These are phyloP conservation scores for Bodo saltans DNA, from an alignment of 78 protist genomes.

Conservation along the genomic window DNA sequence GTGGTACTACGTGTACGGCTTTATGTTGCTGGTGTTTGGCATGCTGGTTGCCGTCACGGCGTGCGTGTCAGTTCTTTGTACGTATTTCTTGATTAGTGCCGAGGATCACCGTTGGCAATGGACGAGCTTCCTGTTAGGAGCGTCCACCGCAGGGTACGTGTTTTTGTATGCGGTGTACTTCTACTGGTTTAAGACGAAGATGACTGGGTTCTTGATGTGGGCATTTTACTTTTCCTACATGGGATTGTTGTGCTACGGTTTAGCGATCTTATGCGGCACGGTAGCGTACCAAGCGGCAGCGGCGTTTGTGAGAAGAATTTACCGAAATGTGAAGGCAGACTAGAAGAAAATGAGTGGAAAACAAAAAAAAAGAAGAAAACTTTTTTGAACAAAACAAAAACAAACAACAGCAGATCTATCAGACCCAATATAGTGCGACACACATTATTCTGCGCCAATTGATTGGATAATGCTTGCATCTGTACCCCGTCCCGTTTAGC, in stretches of 20 bases:
- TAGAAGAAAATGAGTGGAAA: too few species aligned
- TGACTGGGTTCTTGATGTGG: slow-evolving; percentile 71
- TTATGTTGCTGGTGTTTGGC: slow-evolving; percentile 65
- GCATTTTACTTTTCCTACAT: slow-evolving; percentile 56
- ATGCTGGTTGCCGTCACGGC: slow-evolving; percentile 65
- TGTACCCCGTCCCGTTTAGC: too few species aligned
- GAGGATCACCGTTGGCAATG: slow-evolving; percentile 89
- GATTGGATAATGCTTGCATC: too few species aligned
- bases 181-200: slow-evolving; percentile 65
- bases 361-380: too few species aligned
- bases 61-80: slow-evolving; percentile 68
- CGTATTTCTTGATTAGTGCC: slow-evolving; percentile 75
- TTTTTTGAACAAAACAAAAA: too few species aligned
- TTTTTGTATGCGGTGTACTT: slow-evolving; percentile 77
- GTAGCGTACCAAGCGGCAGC: slow-evolving; percentile 25
- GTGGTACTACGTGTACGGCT: slow-evolving; percentile 88
- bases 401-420: too few species aligned
- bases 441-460: too few species aligned
- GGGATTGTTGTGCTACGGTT: slow-evolving; percentile 39
- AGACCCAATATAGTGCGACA: too few species aligned
- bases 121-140: slow-evolving; percentile 54
- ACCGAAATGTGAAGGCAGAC: slow-evolving; percentile 52
- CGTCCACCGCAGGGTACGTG: slow-evolving; percentile 70
- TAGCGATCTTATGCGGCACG: slow-evolving; percentile 62
- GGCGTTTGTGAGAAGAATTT: slow-evolving; percentile 37